Base-by-base conservation (phyloP, 1,139 yeast genomes). In the Kodamaea derodonti region DNA sequence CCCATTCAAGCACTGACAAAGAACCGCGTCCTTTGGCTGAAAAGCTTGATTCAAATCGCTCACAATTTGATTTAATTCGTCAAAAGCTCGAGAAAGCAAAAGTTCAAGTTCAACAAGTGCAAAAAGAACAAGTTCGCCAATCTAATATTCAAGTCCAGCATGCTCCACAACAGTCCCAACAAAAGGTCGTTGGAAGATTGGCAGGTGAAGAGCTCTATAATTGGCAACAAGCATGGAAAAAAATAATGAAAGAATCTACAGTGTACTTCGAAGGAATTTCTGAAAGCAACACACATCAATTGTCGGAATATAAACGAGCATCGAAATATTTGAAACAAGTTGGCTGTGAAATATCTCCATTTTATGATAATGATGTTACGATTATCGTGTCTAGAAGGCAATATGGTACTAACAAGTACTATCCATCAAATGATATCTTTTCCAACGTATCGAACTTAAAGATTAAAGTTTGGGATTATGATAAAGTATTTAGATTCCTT, bases 181-280 rank as follows among this genome's bases (percentile, higher is more conserved):
- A 28, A 22, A 37, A 43, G 30, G 41, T 27, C 41, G 28, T 48
- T 3, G 55, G 55, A 8, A 46, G 73, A 14, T 52, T 69, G 16
- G 69, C 62, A 1, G 76, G 75, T 2, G 74, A 66, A 29, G 86
- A 81, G 42, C 56, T 82, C 35, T 60, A 65, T 34, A 75, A 71
- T 45, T 90, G 97, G 97, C 90, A 85, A 52, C 69, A 69, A 33
- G 79, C 82, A 37, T 90, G 97, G 96, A 69, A 80, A 36, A 70
- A 72, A 40, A 84, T 86, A 45, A 80, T 90, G 84, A 72, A 73
- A 31, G 78, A 72, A 37, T 76, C 90, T 20, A 75, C 76, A 20
- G 84, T 87, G 14, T 92, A 85, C 56, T 87, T 90, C 54, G 97
- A 78, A 39, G 95, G 87, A 30, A 51, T 58, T 14, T 70, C 68